Conservation (phyloP, 106 monocot genomes). For the Dendrobium catenatum region DNA sequence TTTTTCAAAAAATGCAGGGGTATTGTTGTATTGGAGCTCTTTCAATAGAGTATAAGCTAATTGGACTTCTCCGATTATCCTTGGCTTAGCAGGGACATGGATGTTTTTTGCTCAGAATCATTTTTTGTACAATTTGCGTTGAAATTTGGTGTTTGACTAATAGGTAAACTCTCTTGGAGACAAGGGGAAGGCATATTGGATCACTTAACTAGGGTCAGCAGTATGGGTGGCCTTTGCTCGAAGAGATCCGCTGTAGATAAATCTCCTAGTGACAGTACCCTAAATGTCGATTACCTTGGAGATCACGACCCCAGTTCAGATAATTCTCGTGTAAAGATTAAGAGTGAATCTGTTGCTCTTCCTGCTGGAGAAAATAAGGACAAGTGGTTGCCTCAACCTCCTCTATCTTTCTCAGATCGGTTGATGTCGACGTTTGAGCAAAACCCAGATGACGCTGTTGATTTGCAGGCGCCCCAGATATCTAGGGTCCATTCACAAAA, state of each 20-base stretch:
- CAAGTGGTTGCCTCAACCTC: conserved; percentile 24
- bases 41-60: background rate
- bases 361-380: conserved; percentile 16
- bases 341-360: conserved; percentile 7
- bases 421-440: conserved; percentile 3
- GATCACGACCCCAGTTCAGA: conserved; percentile 19
- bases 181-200: background rate
- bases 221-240: conserved; percentile 80
- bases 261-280: conserved; percentile 78
- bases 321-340: conserved; percentile 12
- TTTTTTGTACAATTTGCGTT: background rate
- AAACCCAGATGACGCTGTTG: conserved; percentile 4
- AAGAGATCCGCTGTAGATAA: conserved; percentile 79
- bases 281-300: conserved; percentile 34
- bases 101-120: background rate
- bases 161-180: background rate
- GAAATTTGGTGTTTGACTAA: background rate
- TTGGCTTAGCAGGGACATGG: background rate
- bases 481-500: conserved; percentile 60
- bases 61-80: background rate
- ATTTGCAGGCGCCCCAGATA: conserved; percentile 30
- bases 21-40: background rate
- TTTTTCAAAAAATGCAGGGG: background rate
- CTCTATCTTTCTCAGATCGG: conserved; percentile 36
- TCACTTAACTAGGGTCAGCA: background rate